A percentile compares a stretch with the other conserved stretches of the same genome.
phyloP scores from a whole-genome alignment of 257 asterid species.

The Anisodus acutangulus region DNA sequence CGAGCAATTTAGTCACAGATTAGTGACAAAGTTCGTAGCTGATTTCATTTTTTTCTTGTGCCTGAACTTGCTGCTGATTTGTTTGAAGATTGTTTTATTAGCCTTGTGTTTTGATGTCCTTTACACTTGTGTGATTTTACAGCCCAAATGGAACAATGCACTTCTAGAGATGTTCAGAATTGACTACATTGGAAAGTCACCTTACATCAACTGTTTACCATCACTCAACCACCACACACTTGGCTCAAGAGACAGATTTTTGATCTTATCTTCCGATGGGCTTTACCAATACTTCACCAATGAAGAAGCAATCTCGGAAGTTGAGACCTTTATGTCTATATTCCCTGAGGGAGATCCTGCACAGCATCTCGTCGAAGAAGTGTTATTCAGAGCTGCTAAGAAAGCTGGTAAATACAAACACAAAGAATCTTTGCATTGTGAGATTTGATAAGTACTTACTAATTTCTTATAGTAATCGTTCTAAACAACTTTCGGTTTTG shows the following conservation, averaged over 20 bases:
- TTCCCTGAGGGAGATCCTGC: constrained; percentile 99
- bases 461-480: neutral
- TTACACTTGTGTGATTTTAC: constrained; percentile 37
- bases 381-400: constrained; percentile 93
- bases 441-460: neutral
- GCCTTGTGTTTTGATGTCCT: neutral
- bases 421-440: neutral
- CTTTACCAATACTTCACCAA: constrained; percentile 96
- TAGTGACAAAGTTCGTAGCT: too few species aligned
- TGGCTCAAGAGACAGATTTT: constrained; percentile 67
- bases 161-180: constrained; percentile 88
- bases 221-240: constrained; percentile 79
- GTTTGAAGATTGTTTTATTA: neutral
- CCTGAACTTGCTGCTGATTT: neutral
- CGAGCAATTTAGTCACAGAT: too few species aligned
- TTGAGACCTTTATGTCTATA: constrained; percentile 72
- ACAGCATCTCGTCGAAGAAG: constrained; percentile 94
- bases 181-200: constrained; percentile 73
- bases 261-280: constrained; percentile 96
- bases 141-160: constrained; percentile 95
- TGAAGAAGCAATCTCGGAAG: constrained; percentile 83
- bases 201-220: constrained; percentile 80
- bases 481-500: neutral
- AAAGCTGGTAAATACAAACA: constrained; percentile 69
- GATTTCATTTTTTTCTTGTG: too few species aligned